A percentile compares a stretch with the other conserved stretches of the same genome.
These are phyloP conservation scores for Mariannaea sp. DNA, from an alignment of 2,329 filamentous ascomycete species.

Conservation along the genomic window DNA sequence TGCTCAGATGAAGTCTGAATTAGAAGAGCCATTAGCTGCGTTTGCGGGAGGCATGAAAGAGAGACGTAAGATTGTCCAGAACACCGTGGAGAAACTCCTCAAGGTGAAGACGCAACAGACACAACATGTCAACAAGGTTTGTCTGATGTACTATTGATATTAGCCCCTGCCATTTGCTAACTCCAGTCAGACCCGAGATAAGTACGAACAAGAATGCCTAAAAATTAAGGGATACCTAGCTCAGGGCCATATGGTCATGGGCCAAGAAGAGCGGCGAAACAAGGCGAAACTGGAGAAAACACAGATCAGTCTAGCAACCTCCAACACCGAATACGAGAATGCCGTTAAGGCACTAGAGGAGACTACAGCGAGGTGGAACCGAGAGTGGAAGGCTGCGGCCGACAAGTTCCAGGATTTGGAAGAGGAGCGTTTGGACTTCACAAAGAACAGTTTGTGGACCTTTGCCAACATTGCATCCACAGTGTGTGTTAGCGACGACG, in stretches of 20 bases:
- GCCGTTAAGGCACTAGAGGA: slow-evolving; percentile 94
- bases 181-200: slow-evolving; percentile 74
- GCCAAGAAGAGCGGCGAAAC: slow-evolving; percentile 97
- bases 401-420: slow-evolving; percentile 99
- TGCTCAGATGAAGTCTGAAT: slow-evolving; percentile 90
- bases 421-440: slow-evolving; percentile 95
- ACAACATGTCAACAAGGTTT: slow-evolving; percentile 84
- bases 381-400: slow-evolving; percentile 96
- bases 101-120: slow-evolving; percentile 95
- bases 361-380: slow-evolving; percentile 93
- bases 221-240: slow-evolving; percentile 99
- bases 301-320: slow-evolving; percentile 88
- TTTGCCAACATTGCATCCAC: slow-evolving; percentile 98
- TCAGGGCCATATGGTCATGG: slow-evolving; percentile 99
- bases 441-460: slow-evolving; percentile 96
- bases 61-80: slow-evolving; percentile 92
- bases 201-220: slow-evolving; percentile 95
- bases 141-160: slow-evolving; percentile 23
- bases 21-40: slow-evolving; percentile 90
- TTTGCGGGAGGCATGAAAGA: slow-evolving; percentile 97
- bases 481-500: slow-evolving; percentile 96
- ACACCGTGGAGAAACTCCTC: slow-evolving; percentile 88
- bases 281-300: slow-evolving; percentile 99
- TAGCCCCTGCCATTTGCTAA: slow-evolving; percentile 6
- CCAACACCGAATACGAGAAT: slow-evolving; percentile 90